phyloP scores from a whole-genome alignment of 495 filamentous ascomycete genomes.

The Hypoxylon crocopeplum region DNA sequence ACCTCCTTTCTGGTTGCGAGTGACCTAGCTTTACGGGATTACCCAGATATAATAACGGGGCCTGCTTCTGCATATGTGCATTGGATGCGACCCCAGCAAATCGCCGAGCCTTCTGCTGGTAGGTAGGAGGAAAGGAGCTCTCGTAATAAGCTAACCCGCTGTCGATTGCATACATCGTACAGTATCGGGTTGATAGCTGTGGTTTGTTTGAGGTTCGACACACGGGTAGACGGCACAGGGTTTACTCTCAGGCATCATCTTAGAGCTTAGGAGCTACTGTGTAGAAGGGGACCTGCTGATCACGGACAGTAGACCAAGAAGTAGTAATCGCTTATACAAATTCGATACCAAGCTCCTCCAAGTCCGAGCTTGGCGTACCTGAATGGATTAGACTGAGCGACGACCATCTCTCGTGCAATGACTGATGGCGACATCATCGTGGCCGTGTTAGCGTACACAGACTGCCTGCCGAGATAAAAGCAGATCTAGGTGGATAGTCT shows the following conservation, averaged over 20 bases:
- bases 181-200: slow-evolving; percentile 15
- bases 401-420: not conserved
- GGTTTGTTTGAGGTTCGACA: not conserved
- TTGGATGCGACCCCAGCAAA: slow-evolving; percentile 31
- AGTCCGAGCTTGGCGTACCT: slow-evolving; percentile 21
- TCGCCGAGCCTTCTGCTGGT: slow-evolving; percentile 17
- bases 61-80: slow-evolving; percentile 24
- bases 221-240: slow-evolving; percentile 4
- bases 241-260: slow-evolving; percentile 4
- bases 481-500: slow-evolving; percentile 35
- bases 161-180: slow-evolving; percentile 14
- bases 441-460: slow-evolving; percentile 17
- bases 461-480: slow-evolving; percentile 31
- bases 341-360: not conserved
- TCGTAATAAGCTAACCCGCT: slow-evolving; percentile 1
- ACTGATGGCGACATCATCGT: slow-evolving; percentile 16
- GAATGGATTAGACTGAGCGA: slow-evolving; percentile 15
- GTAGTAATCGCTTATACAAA: slow-evolving; percentile 7
- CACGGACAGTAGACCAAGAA: slow-evolving; percentile 6
- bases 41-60: slow-evolving; percentile 19
- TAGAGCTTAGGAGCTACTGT: not conserved
- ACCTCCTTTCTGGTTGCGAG: slow-evolving; percentile 22
- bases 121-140: slow-evolving; percentile 11
- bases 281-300: slow-evolving; percentile 4
- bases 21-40: slow-evolving; percentile 33